Percentiles rank a stretch among this genome's conserved stretches.
phyloP scores from a whole-genome alignment of 495 filamentous ascomycete species.

The Neurospora sp. region DNA sequence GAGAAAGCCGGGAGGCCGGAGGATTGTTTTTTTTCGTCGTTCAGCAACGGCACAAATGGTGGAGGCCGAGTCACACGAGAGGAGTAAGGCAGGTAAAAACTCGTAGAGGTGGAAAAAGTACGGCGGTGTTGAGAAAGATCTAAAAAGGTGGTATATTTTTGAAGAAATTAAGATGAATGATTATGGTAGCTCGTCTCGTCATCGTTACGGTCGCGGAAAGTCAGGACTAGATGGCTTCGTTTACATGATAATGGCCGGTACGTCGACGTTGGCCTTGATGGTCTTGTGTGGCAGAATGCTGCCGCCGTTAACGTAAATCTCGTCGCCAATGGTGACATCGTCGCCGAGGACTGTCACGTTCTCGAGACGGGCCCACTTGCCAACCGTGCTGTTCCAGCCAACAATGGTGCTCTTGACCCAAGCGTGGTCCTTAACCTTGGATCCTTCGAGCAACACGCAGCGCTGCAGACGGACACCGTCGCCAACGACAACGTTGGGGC shows the following conservation, averaged over 20 bases:
- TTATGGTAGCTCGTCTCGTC: neutral
- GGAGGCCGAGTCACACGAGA: neutral
- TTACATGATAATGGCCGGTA: conserved; percentile 83
- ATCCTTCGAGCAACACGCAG: conserved; percentile 78
- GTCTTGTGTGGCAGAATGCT: conserved; percentile 96
- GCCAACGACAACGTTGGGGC: conserved; percentile 86
- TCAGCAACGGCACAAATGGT: neutral
- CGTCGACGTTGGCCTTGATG: conserved; percentile 97
- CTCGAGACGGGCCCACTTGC: conserved; percentile 92
- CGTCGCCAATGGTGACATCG: conserved; percentile 97
- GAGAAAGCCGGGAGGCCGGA: neutral
- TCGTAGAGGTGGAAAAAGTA: neutral
- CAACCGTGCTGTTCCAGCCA: conserved; percentile 95
- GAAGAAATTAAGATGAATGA: neutral
- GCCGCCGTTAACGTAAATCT: conserved; percentile 98
- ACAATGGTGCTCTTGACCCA: conserved; percentile 99
- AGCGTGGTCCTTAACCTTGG: conserved; percentile 96
- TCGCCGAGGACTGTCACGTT: conserved; percentile 96
- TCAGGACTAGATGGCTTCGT: neutral
- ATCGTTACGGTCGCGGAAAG: neutral
- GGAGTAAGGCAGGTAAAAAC: neutral
- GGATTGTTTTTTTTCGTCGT: neutral
- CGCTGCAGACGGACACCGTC: conserved; percentile 93
- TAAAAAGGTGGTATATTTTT: neutral
- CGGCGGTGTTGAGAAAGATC: neutral